Conservation (phyloP, 768 basidiomycete species). For the Xanthoconium stramineum region DNA sequence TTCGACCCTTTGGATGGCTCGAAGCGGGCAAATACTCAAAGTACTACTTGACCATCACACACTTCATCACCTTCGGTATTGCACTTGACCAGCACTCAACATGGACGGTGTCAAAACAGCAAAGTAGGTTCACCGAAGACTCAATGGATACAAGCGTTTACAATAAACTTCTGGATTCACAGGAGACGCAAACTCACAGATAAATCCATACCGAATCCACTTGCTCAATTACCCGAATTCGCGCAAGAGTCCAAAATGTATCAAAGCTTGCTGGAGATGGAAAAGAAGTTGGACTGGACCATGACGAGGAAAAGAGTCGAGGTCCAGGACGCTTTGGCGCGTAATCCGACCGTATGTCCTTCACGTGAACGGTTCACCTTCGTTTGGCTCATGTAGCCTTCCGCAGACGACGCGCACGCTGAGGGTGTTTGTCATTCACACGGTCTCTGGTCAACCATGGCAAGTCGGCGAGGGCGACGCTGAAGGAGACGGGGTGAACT, state of each 20-base stretch:
- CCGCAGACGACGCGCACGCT: constrained; percentile 78
- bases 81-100: neutral
- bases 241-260: constrained; percentile 85
- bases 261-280: constrained; percentile 81
- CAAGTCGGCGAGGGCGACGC: constrained; percentile 49
- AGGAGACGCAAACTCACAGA: constrained; percentile 81
- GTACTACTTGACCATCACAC: neutral
- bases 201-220: constrained; percentile 72
- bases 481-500: constrained; percentile 42
- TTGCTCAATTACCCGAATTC: constrained; percentile 72
- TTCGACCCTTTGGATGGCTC: neutral
- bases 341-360: constrained; percentile 54
- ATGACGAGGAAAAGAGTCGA: constrained; percentile 88
- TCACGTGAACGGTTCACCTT: neutral
- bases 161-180: neutral
- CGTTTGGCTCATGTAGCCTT: constrained; percentile 2
- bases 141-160: neutral
- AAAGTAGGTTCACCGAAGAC: constrained; percentile 25
- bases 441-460: constrained; percentile 83
- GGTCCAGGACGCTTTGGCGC: constrained; percentile 82
- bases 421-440: constrained; percentile 85
- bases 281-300: constrained; percentile 92
- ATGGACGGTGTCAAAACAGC: constrained; percentile 34
- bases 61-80: neutral
- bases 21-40: neutral